Conservation (phyloP, 345 rosid genomes). For the Arabidopsis arenosa region DNA sequence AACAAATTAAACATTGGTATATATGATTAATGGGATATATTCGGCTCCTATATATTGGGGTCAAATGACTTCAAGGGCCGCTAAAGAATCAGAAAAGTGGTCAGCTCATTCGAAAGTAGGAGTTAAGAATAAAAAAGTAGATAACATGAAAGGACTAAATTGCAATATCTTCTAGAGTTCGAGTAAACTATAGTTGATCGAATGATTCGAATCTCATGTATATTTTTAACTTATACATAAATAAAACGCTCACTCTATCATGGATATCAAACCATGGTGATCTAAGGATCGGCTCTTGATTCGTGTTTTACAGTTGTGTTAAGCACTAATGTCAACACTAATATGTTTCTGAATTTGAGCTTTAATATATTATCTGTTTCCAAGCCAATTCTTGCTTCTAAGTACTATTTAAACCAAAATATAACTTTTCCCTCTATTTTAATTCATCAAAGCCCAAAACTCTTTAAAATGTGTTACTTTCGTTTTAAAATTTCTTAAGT, state of each 20-base stretch:
- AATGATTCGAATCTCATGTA: neutral
- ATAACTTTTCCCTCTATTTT: too few species aligned
- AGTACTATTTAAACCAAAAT: too few species aligned
- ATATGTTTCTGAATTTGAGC: too few species aligned
- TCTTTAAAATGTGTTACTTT: too few species aligned
- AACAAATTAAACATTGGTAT: too few species aligned
- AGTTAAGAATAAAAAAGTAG: neutral
- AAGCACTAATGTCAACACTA: neutral
- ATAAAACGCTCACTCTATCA: too few species aligned
- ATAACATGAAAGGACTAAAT: too few species aligned
- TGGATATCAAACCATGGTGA: neutral
- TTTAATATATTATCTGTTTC: too few species aligned
- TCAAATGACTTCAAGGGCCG: slow-evolving; percentile 23
- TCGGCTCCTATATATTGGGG: slow-evolving; percentile 26
- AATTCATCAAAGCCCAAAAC: too few species aligned
- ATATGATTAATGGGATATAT: too few species aligned
- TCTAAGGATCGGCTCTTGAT: neutral
- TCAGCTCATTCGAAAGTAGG: neutral
- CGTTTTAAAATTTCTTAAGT: too few species aligned
- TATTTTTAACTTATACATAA: neutral
- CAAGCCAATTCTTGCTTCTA: too few species aligned
- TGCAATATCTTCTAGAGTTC: neutral
- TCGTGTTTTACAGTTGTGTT: neutral
- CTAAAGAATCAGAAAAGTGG: slow-evolving; percentile 11
- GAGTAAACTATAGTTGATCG: neutral